Percentiles rank a stretch among this genome's conserved stretches.
Evolutionary conservation across 192 early-diverging fungal species (phyloP).

Genomic region (Allomyces javanicus): DNA sequence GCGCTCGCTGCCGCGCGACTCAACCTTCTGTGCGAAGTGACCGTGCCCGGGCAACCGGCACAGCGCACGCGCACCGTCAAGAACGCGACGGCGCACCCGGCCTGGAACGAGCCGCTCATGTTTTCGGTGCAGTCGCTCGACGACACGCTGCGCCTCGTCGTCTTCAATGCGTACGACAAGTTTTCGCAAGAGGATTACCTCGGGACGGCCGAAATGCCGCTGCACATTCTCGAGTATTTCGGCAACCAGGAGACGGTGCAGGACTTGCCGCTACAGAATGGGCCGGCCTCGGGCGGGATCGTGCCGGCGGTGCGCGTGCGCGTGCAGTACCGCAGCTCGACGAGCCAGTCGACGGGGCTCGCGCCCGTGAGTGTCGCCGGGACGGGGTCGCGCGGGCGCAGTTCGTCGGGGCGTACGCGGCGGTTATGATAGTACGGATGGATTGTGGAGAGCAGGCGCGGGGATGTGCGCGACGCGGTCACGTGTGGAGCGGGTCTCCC

Average conservation of each 20-base stretch:
- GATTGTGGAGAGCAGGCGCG: too few relatives aligned
- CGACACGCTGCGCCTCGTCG: constrained; percentile 12
- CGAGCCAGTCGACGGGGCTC: too few relatives aligned
- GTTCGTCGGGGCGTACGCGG: too few relatives aligned
- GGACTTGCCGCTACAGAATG: neutral
- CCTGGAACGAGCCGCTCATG: constrained; percentile 7
- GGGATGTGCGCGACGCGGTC: too few relatives aligned
- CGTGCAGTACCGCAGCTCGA: too few relatives aligned
- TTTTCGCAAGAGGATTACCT: constrained; percentile 22
- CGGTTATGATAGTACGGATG: too few relatives aligned
- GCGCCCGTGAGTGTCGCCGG: too few relatives aligned
- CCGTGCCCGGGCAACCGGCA: neutral
- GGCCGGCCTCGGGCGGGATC: too few relatives aligned
- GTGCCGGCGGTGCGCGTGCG: too few relatives aligned
- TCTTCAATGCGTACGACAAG: constrained; percentile 18
- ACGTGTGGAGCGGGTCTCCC: too few relatives aligned
- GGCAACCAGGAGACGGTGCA: constrained; percentile 16
- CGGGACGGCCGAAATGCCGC: constrained; percentile 12
- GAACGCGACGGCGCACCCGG: neutral
- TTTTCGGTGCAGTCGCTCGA: constrained; percentile 16
- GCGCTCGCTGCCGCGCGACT: neutral
- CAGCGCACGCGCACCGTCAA: neutral
- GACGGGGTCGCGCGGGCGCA: too few relatives aligned
- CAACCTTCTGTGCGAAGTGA: neutral
- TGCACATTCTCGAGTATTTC: constrained; percentile 26